Conservation (phyloP, 2,329 filamentous ascomycete species). For the Aspergillus sp. region DNA sequence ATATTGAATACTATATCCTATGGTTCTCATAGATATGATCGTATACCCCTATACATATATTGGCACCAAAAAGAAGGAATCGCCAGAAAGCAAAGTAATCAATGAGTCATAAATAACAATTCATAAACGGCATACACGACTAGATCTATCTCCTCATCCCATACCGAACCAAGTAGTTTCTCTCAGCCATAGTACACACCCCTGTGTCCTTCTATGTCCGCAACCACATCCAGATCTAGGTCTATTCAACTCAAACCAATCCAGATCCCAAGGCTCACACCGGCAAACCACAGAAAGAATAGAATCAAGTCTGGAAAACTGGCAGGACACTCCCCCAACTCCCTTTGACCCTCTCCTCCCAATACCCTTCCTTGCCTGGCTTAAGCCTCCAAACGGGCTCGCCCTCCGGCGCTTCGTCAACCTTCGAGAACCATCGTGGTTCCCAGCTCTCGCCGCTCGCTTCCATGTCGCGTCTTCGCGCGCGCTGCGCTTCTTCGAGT, state of each 20-base stretch:
- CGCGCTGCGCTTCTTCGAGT: slow-evolving; percentile 84
- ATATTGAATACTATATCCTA: no score
- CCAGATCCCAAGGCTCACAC: neutral
- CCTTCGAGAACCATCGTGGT: slow-evolving; percentile 83
- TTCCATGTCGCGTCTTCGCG: slow-evolving; percentile 75
- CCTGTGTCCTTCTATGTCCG: neutral
- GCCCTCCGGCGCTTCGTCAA: slow-evolving; percentile 48
- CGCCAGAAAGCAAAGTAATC: neutral
- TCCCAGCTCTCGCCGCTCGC: slow-evolving; percentile 71
- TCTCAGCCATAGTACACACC: neutral
- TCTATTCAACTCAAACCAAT: neutral
- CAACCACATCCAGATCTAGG: neutral
- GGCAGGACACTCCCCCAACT: slow-evolving; percentile 65
- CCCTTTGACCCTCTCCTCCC: slow-evolving; percentile 77
- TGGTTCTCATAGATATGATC: no score
- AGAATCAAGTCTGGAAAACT: slow-evolving; percentile 52
- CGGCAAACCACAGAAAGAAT: neutral
- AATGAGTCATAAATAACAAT: neutral
- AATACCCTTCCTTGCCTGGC: slow-evolving; percentile 85
- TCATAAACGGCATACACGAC: neutral
- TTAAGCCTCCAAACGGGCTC: slow-evolving; percentile 71
- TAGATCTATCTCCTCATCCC: neutral
- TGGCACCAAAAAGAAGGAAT: no score
- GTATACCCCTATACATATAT: no score
- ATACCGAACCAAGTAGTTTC: neutral